A percentile compares a stretch with the other conserved stretches of the same genome.
phyloP scores from a whole-genome alignment of 148 eudicot species.

The Rhododendron henanense region DNA sequence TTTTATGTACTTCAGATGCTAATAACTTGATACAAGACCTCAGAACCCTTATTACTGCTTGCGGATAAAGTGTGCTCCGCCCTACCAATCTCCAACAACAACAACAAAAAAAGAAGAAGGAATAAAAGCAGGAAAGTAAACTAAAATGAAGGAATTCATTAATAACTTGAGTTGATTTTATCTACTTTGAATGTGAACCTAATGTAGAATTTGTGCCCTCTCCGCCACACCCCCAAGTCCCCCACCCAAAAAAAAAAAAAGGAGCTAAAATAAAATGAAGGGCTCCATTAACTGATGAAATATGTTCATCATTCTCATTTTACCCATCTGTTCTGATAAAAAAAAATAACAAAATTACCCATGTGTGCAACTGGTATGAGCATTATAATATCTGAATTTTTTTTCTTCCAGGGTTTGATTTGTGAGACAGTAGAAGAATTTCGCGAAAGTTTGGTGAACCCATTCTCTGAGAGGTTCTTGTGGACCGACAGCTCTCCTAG shows the following conservation, averaged over 20 bases:
- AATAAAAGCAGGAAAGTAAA: not conserved
- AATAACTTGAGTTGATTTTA: not conserved
- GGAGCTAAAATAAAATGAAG: not conserved
- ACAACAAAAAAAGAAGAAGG: not conserved
- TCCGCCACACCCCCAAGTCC: not conserved
- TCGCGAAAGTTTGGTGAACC: conserved; percentile 66
- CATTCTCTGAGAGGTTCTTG: conserved; percentile 73
- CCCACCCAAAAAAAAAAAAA: not conserved
- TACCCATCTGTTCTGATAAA: not conserved
- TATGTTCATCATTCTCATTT: not conserved
- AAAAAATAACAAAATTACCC: not conserved
- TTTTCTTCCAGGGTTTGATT: conserved; percentile 51
- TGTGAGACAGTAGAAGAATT: conserved; percentile 77
- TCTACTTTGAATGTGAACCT: not conserved
- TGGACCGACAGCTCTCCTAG: conserved; percentile 74
- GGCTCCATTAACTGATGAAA: not conserved
- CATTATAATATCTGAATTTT: not conserved
- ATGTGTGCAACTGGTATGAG: not conserved
- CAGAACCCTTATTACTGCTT: not conserved
- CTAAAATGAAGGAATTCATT: not conserved
- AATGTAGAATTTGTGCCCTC: not conserved
- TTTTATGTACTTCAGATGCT: not conserved
- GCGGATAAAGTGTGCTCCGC: not conserved
- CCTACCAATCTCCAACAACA: not conserved
- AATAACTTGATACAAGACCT: not conserved